Percentiles rank a stretch among this genome's conserved stretches.
Evolutionary conservation across 2,329 filamentous ascomycete species (phyloP).

Genomic region (Fusarium austroafricanum): DNA sequence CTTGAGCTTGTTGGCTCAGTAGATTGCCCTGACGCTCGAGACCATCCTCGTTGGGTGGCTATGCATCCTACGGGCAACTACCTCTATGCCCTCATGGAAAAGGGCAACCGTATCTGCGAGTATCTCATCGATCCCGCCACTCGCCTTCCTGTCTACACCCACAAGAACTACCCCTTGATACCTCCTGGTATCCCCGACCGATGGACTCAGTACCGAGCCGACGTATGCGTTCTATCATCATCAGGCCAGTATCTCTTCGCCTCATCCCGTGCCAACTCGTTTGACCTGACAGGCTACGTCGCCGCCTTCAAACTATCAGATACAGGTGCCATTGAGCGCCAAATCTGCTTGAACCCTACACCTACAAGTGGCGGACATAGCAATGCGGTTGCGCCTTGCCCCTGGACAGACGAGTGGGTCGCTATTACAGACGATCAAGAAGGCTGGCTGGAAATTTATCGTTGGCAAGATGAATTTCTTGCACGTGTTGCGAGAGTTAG

Average conservation of each 20-base stretch:
- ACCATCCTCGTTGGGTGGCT: constrained; percentile 90
- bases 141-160: constrained; percentile 81
- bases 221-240: constrained; percentile 80
- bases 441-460: constrained; percentile 87
- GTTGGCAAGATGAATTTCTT: constrained; percentile 85
- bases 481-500: constrained; percentile 80
- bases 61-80: constrained; percentile 82
- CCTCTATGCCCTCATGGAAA: constrained; percentile 89
- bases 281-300: constrained; percentile 83
- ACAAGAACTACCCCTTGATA: constrained; percentile 80
- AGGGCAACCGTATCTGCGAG: constrained; percentile 84
- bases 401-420: constrained; percentile 90
- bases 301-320: constrained; percentile 79
- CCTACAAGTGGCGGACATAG: constrained; percentile 89
- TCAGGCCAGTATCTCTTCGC: constrained; percentile 84
- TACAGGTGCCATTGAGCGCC: constrained; percentile 77
- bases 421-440: constrained; percentile 90
- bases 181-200: constrained; percentile 73
- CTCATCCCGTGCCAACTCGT: constrained; percentile 81
- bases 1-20: constrained; percentile 78
- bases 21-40: constrained; percentile 74
- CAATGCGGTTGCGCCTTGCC: constrained; percentile 86
- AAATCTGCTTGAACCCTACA: constrained; percentile 85
- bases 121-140: constrained; percentile 82
- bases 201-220: constrained; percentile 79